Conservation (phyloP, 108 stramenopile species). For the Bacterosira constricta region DNA sequence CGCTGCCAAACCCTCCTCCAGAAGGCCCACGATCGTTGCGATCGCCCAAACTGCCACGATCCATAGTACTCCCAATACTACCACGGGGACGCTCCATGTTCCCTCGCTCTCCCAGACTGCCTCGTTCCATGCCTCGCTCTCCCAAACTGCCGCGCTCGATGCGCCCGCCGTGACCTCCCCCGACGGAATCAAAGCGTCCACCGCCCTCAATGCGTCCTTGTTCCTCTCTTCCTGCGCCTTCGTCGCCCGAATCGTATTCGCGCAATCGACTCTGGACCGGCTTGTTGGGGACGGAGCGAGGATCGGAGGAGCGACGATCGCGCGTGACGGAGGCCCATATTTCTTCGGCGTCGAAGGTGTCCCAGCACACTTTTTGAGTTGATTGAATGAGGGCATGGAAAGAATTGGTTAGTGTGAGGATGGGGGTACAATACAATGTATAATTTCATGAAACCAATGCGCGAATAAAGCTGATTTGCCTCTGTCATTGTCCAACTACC, state of each 20-base stretch:
- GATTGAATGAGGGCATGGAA: background rate
- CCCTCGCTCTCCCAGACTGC: no score
- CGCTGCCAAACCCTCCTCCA: constrained; percentile 20
- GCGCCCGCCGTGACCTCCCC: background rate
- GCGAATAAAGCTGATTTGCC: no score
- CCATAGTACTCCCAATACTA: background rate
- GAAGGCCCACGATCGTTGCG: no score
- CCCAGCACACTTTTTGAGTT: constrained; percentile 72
- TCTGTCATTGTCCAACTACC: no score
- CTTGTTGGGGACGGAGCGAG: background rate
- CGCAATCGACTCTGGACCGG: no score
- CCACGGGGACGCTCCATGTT: no score
- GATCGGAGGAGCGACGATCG: background rate
- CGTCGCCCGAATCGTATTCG: constrained; percentile 5
- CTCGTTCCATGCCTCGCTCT: constrained; percentile 3
- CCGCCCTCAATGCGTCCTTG: no score
- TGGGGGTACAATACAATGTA: background rate
- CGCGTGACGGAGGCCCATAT: constrained; percentile 63
- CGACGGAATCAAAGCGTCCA: no score
- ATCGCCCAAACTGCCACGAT: background rate
- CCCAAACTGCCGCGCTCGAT: background rate
- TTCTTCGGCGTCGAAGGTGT: constrained; percentile 79
- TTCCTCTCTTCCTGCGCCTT: background rate
- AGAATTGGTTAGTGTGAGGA: background rate
- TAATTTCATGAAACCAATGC: no score